These are phyloP conservation scores for Suillus fuscotomentosus DNA, from an alignment of 768 basidiomycete genomes.

Conservation along the genomic window DNA sequence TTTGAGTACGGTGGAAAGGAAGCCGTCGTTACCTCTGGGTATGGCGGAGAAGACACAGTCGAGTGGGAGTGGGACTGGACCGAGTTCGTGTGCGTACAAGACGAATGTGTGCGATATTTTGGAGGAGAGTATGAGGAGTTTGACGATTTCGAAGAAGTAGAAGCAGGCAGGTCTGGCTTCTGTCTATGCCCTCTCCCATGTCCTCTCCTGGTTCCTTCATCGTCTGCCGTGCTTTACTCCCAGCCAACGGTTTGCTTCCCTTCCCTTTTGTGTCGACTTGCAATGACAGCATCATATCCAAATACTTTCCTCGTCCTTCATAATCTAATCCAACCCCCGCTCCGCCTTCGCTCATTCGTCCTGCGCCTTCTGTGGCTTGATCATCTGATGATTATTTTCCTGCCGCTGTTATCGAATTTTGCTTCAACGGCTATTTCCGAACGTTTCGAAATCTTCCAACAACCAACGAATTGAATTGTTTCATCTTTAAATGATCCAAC, in stretches of 20 bases:
- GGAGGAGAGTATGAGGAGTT: slow-evolving; percentile 69
- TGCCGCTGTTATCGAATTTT: background rate
- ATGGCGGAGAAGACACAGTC: slow-evolving; percentile 3
- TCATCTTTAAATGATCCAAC: no score
- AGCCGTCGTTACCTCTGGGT: background rate
- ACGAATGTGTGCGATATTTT: slow-evolving; percentile 40
- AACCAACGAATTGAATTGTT: background rate
- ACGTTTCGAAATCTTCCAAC: background rate
- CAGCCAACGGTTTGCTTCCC: background rate
- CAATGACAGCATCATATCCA: background rate
- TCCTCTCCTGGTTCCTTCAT: background rate
- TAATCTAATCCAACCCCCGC: background rate
- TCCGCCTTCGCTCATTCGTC: background rate
- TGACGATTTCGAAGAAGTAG: slow-evolving; percentile 57
- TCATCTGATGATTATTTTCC: background rate
- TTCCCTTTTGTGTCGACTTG: background rate
- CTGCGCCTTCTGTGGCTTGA: background rate
- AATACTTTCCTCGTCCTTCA: background rate
- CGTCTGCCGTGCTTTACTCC: background rate
- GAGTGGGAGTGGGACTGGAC: slow-evolving; percentile 14
- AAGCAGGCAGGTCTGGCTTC: background rate
- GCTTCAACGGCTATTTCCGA: background rate
- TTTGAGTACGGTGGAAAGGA: background rate
- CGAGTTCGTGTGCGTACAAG: slow-evolving; percentile 16
- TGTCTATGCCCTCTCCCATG: background rate